phyloP scores from a whole-genome alignment of 2,329 filamentous ascomycete genomes.

The Iodosphaeria phyllophila region DNA sequence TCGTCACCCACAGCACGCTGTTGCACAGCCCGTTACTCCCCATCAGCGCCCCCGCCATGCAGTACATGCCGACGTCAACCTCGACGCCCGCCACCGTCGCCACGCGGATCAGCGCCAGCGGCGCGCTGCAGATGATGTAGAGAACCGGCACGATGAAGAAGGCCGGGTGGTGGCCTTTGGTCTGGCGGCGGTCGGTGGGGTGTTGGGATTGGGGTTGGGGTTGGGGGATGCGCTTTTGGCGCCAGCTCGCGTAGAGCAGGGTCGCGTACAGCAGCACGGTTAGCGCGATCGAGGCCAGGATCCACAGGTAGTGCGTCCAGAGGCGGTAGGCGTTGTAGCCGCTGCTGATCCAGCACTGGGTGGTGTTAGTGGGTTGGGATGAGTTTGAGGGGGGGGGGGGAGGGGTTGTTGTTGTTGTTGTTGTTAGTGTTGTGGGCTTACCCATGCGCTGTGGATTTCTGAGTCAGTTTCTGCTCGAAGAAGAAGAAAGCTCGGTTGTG shows the following conservation, averaged over 20 bases:
- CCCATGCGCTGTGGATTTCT: too few relatives aligned
- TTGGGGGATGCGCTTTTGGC: slow-evolving; percentile 7
- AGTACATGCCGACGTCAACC: slow-evolving; percentile 34
- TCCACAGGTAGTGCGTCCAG: slow-evolving; percentile 43
- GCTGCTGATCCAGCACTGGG: slow-evolving; percentile 40
- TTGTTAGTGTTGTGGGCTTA: too few relatives aligned
- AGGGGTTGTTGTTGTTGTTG: too few relatives aligned
- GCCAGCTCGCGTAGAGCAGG: slow-evolving; percentile 16
- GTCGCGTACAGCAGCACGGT: slow-evolving; percentile 17
- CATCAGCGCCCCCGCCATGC: slow-evolving; percentile 38
- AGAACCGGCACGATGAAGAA: slow-evolving; percentile 51
- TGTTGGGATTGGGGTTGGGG: slow-evolving; percentile 9
- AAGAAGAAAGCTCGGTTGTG: slow-evolving; percentile 2
- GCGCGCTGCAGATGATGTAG: slow-evolving; percentile 48
- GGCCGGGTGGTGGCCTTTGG: slow-evolving; percentile 22
- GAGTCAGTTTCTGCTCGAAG: too few relatives aligned
- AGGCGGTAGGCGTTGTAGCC: slow-evolving; percentile 31
- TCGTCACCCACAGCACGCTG: slow-evolving; percentile 29
- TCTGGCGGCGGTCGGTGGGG: slow-evolving; percentile 10
- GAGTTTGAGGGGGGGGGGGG: too few relatives aligned
- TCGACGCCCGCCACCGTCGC: slow-evolving; percentile 35
- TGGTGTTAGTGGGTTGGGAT: too few relatives aligned
- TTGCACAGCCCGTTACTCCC: slow-evolving; percentile 36
- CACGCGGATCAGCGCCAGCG: slow-evolving; percentile 45
- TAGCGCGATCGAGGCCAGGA: slow-evolving; percentile 22